Evolutionary conservation across 2,329 filamentous ascomycete genomes (phyloP), one percentile per base, ranked within the genome.

Genomic region (Calonectria leucothoes): DNA sequence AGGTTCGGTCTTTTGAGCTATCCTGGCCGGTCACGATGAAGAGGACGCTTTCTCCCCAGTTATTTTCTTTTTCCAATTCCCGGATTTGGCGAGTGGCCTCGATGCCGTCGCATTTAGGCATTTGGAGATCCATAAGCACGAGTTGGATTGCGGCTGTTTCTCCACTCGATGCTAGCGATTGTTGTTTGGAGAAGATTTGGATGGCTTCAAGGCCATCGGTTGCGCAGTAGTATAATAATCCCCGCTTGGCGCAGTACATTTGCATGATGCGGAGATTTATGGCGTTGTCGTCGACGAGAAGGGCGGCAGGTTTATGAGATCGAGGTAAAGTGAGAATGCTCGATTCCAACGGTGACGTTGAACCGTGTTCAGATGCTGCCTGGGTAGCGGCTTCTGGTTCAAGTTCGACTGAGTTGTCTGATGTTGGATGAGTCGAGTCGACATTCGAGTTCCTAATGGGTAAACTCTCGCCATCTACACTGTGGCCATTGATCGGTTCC

Each of bases 221-320:
- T 1, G 87, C 87, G 1, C 83, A 84, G 20, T 82, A 78, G 31
- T 87, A 87, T 20, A 85, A 82, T 29, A 88, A 82, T 0, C 83
- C 82, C 14, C 86, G 82, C 51, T 85, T 85, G 68, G 85, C 84
- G 64, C 87, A 86, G 75, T 88, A 88, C 77, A 87, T 86, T 23
- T 85, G 81, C 33, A 89, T 76, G 31, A 89, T 87, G 25, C 87
- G 86, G 0, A 88, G 82, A 27, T 89, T 89, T 69, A 89, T 85
- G 3, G 84, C 69, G 57, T 89, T 89, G 72, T 88, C 87, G 73
- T 89, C 87, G 0, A 88, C 87, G 0, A 89, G 78, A 0, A 89
- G 81, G 0, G 80, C 80, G 20, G 70, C 69, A 3, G 82, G 82
- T 0, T 69, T 76, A 6, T 73, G n/a, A 8, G 69, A 25, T 6